Base-by-base conservation (phyloP, 106 monocot genomes). In the Agapanthus africanus region DNA sequence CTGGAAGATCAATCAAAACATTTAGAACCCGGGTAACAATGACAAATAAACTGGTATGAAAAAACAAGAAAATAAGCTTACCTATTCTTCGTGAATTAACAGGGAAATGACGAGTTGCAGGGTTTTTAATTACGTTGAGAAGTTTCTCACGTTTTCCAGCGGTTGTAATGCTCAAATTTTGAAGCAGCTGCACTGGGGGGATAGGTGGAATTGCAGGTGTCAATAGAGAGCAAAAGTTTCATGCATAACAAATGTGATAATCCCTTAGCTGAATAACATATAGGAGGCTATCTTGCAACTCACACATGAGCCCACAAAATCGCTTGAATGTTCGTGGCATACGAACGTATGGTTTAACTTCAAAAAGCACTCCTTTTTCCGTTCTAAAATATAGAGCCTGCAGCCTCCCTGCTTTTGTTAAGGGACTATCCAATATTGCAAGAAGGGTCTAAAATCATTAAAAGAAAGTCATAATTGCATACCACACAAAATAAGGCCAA, bases 261-360 rank as follows among this genome's bases (percentile, higher is more conserved):
- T 8, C 18, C 47, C 30, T 5, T 38, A 60, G n/a, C n/a, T n/a
- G n/a, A n/a, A n/a, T n/a, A n/a, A n/a, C n/a, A n/a, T n/a, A n/a
- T n/a, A n/a, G n/a, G n/a, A n/a, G n/a, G n/a, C n/a, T 34, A 63
- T 61, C 4, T 14, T 33, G 37, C 26, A 61, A 81, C 97, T 82
- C 87, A 92, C 97, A 87, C 97, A 99, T 90, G 54, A 99, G 87
- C 4, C 97, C 92, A 70, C 74, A 87, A 66, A 99, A 99, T 26
- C 97, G 82, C 73, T 87, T 89, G 37, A 92, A 89, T 65, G 97
- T 99, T 38, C 97, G 78, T 18, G 97, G 97, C 67, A 99, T 85
- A 7, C 89, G 88, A 63, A 99, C 97, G 78, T 92, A 37, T 37
- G 97, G 92, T 73, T 99, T 99, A 72, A 92, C 83, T 63, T 99